Evolutionary conservation across 2,329 filamentous ascomycete genomes (phyloP).

Genomic region (Fusarium odoratissimum): DNA sequence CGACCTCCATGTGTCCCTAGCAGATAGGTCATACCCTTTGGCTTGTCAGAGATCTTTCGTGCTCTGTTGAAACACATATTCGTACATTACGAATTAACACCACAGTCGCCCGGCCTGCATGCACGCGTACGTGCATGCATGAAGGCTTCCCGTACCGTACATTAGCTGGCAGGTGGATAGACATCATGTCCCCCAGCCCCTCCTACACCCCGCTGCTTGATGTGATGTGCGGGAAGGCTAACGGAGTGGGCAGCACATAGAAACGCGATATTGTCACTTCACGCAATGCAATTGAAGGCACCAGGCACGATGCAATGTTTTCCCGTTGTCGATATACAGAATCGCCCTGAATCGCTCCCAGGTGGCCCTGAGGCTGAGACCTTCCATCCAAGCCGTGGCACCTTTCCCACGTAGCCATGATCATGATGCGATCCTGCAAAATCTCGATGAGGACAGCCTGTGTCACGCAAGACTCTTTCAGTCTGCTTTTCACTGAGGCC

Average conservation of each 20-base stretch:
- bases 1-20: conserved; percentile 22
- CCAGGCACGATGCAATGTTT: background rate
- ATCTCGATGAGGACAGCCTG: conserved; percentile 39
- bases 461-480: conserved; percentile 35
- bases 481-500: conserved; percentile 33
- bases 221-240: conserved; percentile 49
- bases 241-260: conserved; percentile 40
- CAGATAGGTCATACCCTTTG: conserved; percentile 24
- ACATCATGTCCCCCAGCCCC: conserved; percentile 36
- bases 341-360: background rate
- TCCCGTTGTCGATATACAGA: background rate
- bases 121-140: conserved; percentile 40
- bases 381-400: conserved; percentile 16
- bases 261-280: conserved; percentile 40
- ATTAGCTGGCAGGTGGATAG: conserved; percentile 45
- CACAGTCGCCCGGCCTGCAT: conserved; percentile 38
- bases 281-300: conserved; percentile 14
- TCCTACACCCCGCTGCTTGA: conserved; percentile 43
- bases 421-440: conserved; percentile 45
- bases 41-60: conserved; percentile 13
- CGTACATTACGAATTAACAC: conserved; percentile 37
- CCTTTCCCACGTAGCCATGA: conserved; percentile 23
- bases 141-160: conserved; percentile 40
- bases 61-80: conserved; percentile 41
- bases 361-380: conserved; percentile 11